Conservation (phyloP, 1,139 yeast species). For the Protomyces lactucae-debilis region DNA sequence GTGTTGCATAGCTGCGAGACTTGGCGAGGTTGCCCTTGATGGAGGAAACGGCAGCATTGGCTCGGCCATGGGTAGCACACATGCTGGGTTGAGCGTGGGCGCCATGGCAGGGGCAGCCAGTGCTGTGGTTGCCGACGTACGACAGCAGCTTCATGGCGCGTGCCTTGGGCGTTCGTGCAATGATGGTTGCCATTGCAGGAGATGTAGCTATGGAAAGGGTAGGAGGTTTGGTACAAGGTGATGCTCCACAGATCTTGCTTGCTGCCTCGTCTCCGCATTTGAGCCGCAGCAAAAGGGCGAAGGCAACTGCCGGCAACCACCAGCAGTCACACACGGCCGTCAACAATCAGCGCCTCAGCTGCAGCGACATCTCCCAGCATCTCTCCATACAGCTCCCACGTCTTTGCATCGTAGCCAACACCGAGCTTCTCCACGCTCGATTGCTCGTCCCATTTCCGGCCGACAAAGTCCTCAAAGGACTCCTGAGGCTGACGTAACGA, state of each 20-base stretch:
- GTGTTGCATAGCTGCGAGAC: constrained; percentile 16
- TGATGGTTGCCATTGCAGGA: constrained; percentile 18
- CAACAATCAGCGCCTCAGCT: constrained; percentile 25
- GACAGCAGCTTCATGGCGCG: constrained; percentile 21
- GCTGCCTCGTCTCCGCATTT: too few relatives aligned
- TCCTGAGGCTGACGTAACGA: constrained; percentile 39
- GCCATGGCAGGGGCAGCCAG: constrained; percentile 21
- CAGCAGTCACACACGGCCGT: neutral
- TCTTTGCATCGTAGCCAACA: constrained; percentile 30
- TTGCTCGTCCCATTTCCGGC: constrained; percentile 47
- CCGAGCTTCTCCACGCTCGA: constrained; percentile 37
- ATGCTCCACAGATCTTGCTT: too few relatives aligned
- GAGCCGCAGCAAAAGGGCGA: neutral
- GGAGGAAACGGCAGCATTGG: constrained; percentile 8
- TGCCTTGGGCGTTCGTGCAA: constrained; percentile 18
- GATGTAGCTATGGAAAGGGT: neutral
- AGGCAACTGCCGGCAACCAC: neutral
- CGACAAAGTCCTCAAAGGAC: constrained; percentile 44
- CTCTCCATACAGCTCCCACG: constrained; percentile 31
- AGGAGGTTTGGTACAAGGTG: too few relatives aligned
- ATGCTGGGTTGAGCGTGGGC: constrained; percentile 13
- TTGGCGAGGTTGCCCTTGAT: constrained; percentile 2
- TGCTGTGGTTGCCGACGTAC: constrained; percentile 20
- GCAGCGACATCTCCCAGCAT: constrained; percentile 13
- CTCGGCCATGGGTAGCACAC: constrained; percentile 25